Base-by-base conservation (phyloP, 345 rosid species). In the Ricinus communis region DNA sequence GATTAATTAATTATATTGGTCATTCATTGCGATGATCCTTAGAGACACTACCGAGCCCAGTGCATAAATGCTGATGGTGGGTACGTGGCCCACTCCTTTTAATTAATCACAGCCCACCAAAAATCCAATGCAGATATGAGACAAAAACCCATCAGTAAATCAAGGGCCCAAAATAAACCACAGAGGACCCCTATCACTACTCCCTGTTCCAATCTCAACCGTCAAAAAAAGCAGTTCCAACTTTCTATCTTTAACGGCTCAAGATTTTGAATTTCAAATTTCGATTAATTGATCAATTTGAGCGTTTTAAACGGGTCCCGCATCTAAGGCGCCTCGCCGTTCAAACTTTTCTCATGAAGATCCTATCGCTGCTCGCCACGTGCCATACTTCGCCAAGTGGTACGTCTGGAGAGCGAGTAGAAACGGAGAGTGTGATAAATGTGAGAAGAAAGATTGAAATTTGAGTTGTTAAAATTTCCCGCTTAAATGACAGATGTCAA, bases 391-490 rank as follows among this genome's bases (percentile, higher is more conserved):
- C 22, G 31, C 45, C 49, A 60, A 13, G 67, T 60, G 74, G 31
- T 25, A 0, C 0, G 5, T 8, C 0, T 0, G 2, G 0, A 18
- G 38, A 36, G 63, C 52, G 63, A 45, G 65, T 69, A 41, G 41
- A 0, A 12, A 8, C 1, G 36, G 49, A 33, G 41, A 43, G n/a
- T 4, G 68, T 0, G 36, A 8, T 13, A 0, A 1, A 33, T 25
- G 24, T 14, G 28, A 11, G 8, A 66, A 53, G 12, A 21, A 14
- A 53, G 7, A 21, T 40, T 22, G 41, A 69, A 69, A 56, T 69
- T 69, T 69, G 64, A 56, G 80, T 62, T 77, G 45, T 66, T 55
- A 30, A 55, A 56, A 13, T 52, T 60, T 77, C 81, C 81, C 81
- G 81, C 81, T 51, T 14, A 40, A 57, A 24, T 5, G 41, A 43